Base-by-base conservation (phyloP, 192 early-diverging fungal genomes). In the Piromyces finnis region DNA sequence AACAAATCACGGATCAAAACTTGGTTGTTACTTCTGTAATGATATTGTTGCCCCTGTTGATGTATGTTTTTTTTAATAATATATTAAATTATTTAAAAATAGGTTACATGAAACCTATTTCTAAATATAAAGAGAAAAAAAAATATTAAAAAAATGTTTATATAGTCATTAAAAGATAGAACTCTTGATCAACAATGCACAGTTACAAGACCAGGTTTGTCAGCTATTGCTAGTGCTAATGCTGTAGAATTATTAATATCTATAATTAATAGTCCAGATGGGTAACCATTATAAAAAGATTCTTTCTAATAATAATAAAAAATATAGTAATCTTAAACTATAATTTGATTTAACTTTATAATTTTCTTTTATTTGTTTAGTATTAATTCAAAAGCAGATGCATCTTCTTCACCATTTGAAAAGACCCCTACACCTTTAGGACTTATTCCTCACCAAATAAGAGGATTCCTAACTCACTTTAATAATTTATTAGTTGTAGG, bases 11-110 rank as follows among this genome's bases (percentile, higher is more conserved):
- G 68, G 77, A 14, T 79, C 30, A 12, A 81, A 85, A 0, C 87
- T 99, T 22, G 97, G 97, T 15, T 99, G 97, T 82, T 99, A 99
- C 83, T 99, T 95, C 81, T 99, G 97, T 88, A 97, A 96, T 84
- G 97, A 99, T 82, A 91, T 99, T 80, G 96, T 99, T 26, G 96
- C 95, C n/a, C 96, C 97, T 4, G 89, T 91, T 0, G 96, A 99
- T 86, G 93, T 93, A 88, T 85, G 88, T 84, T 27, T 79, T 22
- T 59, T 12, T n/a, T 36, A 4, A 28, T 81, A 29, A 39, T 51
- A 51, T 51, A 22, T 29, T 22, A 30, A 77, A 9, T 30, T 22
- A 29, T 37, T 41, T 27, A n/a, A n/a, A n/a, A n/a, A n/a, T n/a
- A n/a, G n/a, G n/a, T n/a, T n/a, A n/a, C n/a, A n/a, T n/a, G n/a